Evolutionary conservation across 192 early-diverging fungal species (phyloP).

Genomic region (Mortierella claussenii): DNA sequence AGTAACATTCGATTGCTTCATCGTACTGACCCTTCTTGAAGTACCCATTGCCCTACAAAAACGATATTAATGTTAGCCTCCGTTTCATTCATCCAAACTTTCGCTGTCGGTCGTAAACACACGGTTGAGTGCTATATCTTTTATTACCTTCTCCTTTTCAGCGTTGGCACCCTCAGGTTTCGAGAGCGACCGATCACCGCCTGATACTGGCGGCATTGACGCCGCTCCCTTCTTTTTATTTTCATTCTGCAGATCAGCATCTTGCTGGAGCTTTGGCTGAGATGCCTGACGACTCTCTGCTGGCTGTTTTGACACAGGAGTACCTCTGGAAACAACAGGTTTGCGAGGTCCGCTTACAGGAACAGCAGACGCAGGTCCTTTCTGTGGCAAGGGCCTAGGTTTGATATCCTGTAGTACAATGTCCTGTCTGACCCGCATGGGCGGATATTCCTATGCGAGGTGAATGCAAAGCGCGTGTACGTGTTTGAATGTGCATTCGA

Average conservation of each 20-base stretch:
- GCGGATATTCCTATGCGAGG: slow-evolving; percentile 24
- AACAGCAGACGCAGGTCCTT: not conserved
- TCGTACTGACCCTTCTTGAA: slow-evolving; percentile 63
- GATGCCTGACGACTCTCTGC: no score
- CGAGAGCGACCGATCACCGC: not conserved
- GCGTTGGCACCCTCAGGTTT: slow-evolving; percentile 8
- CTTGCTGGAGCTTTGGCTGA: no score
- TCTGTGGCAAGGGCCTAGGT: not conserved
- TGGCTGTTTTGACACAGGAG: no score
- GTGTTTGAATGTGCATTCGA: not conserved
- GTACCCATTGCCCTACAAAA: slow-evolving; percentile 18
- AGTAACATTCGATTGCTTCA: slow-evolving; percentile 71
- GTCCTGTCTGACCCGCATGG: slow-evolving; percentile 22
- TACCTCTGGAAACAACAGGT: no score
- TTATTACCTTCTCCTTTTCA: slow-evolving; percentile 37
- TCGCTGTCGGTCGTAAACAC: no score
- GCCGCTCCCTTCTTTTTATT: not conserved
- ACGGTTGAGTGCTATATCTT: not conserved
- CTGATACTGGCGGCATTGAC: not conserved
- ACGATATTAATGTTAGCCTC: not conserved
- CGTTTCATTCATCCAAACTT: not conserved
- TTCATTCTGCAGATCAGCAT: not conserved
- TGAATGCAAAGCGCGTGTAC: not conserved
- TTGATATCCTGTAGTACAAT: slow-evolving; percentile 27
- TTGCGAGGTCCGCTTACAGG: not conserved